A percentile compares a stretch with the other conserved stretches of the same genome.
These are phyloP conservation scores for Polymyxa betae DNA, from an alignment of 208 protist genomes.

Conservation along the genomic window DNA sequence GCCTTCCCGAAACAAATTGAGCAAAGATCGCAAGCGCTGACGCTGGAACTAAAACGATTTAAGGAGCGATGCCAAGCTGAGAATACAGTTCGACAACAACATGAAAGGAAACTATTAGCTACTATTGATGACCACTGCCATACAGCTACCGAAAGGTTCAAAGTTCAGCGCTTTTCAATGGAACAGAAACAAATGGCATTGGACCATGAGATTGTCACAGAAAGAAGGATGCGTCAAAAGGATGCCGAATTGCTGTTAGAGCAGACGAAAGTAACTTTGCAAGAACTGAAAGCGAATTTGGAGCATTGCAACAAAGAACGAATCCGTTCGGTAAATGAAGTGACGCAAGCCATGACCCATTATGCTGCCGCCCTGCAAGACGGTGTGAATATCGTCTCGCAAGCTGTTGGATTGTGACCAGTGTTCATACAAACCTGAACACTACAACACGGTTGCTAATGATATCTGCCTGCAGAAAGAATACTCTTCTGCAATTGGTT, in stretches of 20 bases:
- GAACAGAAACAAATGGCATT: background rate
- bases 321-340: background rate
- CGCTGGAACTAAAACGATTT: background rate
- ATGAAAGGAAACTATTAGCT: background rate
- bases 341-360: background rate
- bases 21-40: background rate
- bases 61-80: background rate
- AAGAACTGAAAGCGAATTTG: background rate
- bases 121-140: background rate
- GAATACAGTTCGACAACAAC: background rate
- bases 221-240: background rate
- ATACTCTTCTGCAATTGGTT: too few relatives aligned
- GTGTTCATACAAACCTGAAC: too few relatives aligned
- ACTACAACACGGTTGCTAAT: too few relatives aligned
- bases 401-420: slow-evolving; percentile 17
- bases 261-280: background rate
- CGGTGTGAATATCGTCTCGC: slow-evolving; percentile 43
- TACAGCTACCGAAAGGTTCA: background rate
- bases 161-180: background rate
- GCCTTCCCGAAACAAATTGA: slow-evolving; percentile 48
- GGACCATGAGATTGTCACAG: background rate
- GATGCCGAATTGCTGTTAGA: slow-evolving; percentile 1
- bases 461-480: too few relatives aligned
- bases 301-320: background rate
- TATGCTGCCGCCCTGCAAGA: slow-evolving; percentile 3